Evolutionary conservation across 768 basidiomycete species (phyloP).

Genomic region (Kwoniella newhampshirensis): DNA sequence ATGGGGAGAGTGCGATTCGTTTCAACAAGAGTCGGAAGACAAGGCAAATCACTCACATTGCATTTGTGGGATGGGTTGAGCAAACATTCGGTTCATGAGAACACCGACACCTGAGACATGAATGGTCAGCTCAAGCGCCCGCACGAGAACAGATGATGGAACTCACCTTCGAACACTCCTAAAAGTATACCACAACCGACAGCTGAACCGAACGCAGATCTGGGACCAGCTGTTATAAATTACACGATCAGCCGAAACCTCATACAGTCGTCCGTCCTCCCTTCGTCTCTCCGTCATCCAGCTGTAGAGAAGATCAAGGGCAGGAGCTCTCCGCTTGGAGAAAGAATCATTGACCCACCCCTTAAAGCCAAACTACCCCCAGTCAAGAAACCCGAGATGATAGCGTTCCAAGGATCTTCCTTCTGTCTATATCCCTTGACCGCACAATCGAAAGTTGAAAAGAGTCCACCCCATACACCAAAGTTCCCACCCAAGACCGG

Average conservation of each 20-base stretch:
- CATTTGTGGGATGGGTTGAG: conserved; percentile 52
- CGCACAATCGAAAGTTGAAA: conserved; percentile 97
- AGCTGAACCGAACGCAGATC: conserved; percentile 85
- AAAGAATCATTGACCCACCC: conserved; percentile 62
- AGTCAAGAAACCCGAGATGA: conserved; percentile 96
- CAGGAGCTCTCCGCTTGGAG: too few relatives aligned
- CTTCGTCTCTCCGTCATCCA: background rate
- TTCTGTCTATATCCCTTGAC: conserved; percentile 96
- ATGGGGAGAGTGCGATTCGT: background rate
- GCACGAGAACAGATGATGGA: background rate
- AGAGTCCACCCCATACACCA: conserved; percentile 76
- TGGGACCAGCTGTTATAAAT: conserved; percentile 76
- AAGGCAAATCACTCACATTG: conserved; percentile 37
- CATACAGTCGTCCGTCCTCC: background rate
- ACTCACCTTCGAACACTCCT: conserved; percentile 58
- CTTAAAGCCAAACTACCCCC: conserved; percentile 92
- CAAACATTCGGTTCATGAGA: conserved; percentile 78
- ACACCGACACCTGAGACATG: conserved; percentile 93
- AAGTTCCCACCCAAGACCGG: conserved; percentile 98
- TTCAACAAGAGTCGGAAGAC: background rate
- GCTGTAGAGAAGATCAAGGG: background rate
- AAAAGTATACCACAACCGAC: conserved; percentile 93
- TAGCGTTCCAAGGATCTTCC: conserved; percentile 98
- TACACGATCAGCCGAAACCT: background rate
- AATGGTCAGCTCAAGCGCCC: conserved; percentile 3